These are phyloP conservation scores for Suillus placidus DNA, from an alignment of 768 basidiomycete species.

Conservation along the genomic window DNA sequence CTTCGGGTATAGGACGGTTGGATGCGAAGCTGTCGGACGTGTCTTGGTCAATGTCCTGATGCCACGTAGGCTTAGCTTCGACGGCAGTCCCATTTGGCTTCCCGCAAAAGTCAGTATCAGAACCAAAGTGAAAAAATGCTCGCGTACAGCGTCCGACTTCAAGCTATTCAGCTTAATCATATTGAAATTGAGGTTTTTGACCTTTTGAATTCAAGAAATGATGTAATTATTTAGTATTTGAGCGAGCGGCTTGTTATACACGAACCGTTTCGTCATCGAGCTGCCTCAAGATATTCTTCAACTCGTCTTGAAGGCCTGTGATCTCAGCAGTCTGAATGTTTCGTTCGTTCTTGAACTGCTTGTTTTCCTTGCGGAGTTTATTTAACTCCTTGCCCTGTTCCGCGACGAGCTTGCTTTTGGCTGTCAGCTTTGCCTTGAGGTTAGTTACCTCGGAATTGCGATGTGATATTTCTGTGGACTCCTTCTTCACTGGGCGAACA, in stretches of 20 bases:
- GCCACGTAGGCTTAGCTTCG: not conserved
- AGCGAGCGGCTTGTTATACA: not conserved
- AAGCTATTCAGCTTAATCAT: not conserved
- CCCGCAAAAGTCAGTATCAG: not conserved
- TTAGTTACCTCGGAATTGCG: not conserved
- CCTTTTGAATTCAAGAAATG: not conserved
- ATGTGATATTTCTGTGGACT: not conserved
- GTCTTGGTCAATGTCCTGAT: not conserved
- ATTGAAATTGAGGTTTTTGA: not conserved
- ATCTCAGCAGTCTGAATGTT: slow-evolving; percentile 8
- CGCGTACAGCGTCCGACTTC: not conserved
- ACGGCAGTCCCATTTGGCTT: not conserved
- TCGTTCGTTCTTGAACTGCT: slow-evolving; percentile 1
- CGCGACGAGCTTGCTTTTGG: not conserved
- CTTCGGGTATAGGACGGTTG: not conserved
- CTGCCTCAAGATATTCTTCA: slow-evolving; percentile 6
- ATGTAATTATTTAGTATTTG: not conserved
- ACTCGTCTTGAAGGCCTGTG: slow-evolving; percentile 7
- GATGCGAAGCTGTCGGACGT: not conserved
- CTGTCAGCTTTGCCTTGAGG: not conserved
- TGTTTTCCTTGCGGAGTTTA: slow-evolving; percentile 9
- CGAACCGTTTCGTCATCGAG: slow-evolving; percentile 6
- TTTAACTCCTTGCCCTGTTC: slow-evolving; percentile 6
- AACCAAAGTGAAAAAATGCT: not conserved
- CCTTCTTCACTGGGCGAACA: not conserved